Base-by-base conservation (phyloP, 345 rosid genomes). In the Gossypium raimondii region DNA sequence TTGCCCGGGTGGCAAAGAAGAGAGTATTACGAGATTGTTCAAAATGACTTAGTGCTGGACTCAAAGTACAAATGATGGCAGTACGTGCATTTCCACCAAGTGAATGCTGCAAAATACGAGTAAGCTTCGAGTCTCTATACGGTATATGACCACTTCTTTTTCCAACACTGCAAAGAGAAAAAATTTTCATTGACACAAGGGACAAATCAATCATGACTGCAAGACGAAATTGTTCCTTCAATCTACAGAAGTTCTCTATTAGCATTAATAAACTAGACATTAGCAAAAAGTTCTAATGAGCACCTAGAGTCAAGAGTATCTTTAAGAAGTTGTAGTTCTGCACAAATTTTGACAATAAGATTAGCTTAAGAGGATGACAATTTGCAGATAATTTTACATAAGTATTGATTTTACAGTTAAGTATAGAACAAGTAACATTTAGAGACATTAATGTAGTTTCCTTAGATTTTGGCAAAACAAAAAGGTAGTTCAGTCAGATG, bases 41-140 rank as follows among this genome's bases (percentile, higher is more conserved):
- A 74, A 86, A 87, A 82, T 96, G 97, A 80, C 86, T 81, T 58
- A 81, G 65, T 50, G 98, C 97, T 70, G 99, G 99, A 87, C 99
- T 93, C 80, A 96, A 67, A 75, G 98, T 96, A 77, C 99, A 96
- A 45, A 96, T 93, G 76, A 96, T 96, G 76, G 99, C 99, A 51
- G 99, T 96, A 45, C 99, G 89, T 55, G 99, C 99, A 87, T 96
- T 96, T 68, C 99, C 99, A 73, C 99, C 99, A 18, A 96, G 98
- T 52, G 99, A 96, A 78, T 96, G 99, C 84, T 96, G 98, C 82
- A 96, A 75, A 78, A 96, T 96, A 72, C 99, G 92, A 67, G 99
- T 96, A 74, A 96, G 90, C 90, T 96, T 96, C 56, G 99, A 96
- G 87, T 96, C 97, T 79, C 99, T 81, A 78, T 96, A 96, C 7